Evolutionary conservation across 1,284 basidiomycete genomes (phyloP).

Genomic region (Leccinum pallidistipes): DNA sequence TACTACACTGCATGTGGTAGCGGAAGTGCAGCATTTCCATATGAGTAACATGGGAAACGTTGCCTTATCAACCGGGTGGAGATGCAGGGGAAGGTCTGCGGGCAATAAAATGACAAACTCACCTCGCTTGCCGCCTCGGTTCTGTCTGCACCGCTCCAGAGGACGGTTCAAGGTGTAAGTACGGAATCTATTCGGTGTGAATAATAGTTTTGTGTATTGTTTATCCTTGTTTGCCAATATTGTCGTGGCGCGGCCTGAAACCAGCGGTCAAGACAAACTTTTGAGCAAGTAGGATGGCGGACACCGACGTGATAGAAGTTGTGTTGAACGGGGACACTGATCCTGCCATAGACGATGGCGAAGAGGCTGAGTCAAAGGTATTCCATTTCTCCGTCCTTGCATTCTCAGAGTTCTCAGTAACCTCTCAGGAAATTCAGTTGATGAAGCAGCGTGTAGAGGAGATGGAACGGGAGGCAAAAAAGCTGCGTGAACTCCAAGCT

Average conservation of each 20-base stretch:
- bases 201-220: slow-evolving; percentile 28
- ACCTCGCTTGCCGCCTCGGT: too few relatives aligned
- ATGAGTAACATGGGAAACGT: slow-evolving; percentile 2
- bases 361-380: slow-evolving; percentile 61
- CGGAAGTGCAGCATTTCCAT: slow-evolving; percentile 2
- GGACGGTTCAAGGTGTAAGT: background rate
- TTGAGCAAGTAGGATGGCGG: slow-evolving; percentile 31
- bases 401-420: slow-evolving; percentile 7
- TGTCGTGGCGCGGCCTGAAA: slow-evolving; percentile 21
- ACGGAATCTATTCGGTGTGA: background rate
- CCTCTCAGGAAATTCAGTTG: slow-evolving; percentile 66
- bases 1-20: slow-evolving; percentile 1
- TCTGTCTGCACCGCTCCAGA: background rate
- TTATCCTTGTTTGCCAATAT: slow-evolving; percentile 28
- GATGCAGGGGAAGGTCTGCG: background rate
- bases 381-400: slow-evolving; percentile 1
- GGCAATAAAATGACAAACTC: background rate
- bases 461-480: slow-evolving; percentile 91
- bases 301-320: slow-evolving; percentile 39
- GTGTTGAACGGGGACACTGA: slow-evolving; percentile 38
- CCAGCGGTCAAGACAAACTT: slow-evolving; percentile 25
- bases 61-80: slow-evolving; percentile 7
- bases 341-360: slow-evolving; percentile 49
- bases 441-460: slow-evolving; percentile 95
- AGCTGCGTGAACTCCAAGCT: slow-evolving; percentile 88